Percentiles rank a stretch among this genome's conserved stretches.
These are phyloP conservation scores for Hygrophorus pudorinus DNA, from an alignment of 768 basidiomycete genomes.

Conservation along the genomic window DNA sequence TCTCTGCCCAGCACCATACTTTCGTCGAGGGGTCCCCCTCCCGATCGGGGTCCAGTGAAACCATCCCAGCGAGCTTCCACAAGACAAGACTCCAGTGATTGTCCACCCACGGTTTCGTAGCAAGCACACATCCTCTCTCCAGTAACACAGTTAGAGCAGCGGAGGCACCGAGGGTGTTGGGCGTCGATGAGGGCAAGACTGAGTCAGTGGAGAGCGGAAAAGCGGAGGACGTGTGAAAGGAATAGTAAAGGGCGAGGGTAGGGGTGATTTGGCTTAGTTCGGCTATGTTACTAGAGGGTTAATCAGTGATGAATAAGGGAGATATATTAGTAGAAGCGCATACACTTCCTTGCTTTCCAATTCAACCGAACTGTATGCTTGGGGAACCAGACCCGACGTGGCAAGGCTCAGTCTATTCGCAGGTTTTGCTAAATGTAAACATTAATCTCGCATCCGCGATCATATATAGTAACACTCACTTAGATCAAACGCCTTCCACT, in stretches of 20 bases:
- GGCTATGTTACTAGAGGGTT: constrained; percentile 30
- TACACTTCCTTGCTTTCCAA: constrained; percentile 46
- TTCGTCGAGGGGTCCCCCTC: constrained; percentile 34
- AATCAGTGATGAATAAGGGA: constrained; percentile 1
- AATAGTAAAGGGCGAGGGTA: constrained; percentile 44
- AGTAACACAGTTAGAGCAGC: constrained; percentile 49
- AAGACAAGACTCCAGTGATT: constrained; percentile 88
- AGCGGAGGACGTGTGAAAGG: constrained; percentile 38
- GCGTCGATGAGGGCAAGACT: constrained; percentile 11
- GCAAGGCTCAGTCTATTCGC: constrained; percentile 33
- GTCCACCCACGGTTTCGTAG: constrained; percentile 73
- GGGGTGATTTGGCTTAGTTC: constrained; percentile 50
- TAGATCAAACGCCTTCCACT: constrained; percentile 1
- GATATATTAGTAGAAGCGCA: constrained; percentile 10
- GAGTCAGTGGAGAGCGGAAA: constrained; percentile 14
- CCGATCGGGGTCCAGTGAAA: constrained; percentile 55
- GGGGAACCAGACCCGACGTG: constrained; percentile 43
- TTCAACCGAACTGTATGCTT: constrained; percentile 30
- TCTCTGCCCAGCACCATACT: constrained; percentile 79
- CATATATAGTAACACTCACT: not conserved
- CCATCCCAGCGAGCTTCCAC: constrained; percentile 92
- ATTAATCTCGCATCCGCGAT: not conserved
- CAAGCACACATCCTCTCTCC: constrained; percentile 52
- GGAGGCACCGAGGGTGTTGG: constrained; percentile 32
- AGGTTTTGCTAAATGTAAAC: constrained; percentile 17